These are phyloP conservation scores for Quercus parvula DNA, from an alignment of 306 rosid genomes.

Conservation along the genomic window DNA sequence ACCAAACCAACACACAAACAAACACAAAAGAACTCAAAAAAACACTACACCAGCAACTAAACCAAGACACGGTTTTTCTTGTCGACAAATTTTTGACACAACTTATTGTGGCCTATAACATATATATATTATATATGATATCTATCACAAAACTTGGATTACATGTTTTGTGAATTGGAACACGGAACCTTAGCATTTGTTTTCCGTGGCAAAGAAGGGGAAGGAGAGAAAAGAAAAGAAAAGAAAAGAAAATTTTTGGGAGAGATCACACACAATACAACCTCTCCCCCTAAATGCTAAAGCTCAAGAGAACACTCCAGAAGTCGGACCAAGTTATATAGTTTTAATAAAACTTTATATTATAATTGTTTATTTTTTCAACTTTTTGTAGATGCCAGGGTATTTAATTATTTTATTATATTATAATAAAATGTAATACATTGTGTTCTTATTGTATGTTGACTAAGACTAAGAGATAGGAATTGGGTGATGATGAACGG, in stretches of 20 bases:
- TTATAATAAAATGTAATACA: not conserved
- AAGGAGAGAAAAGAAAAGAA: conserved; percentile 14
- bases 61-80: conserved; percentile 27
- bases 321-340: conserved; percentile 35
- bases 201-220: conserved; percentile 9
- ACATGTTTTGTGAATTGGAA: conserved; percentile 25
- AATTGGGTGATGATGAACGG: conserved; percentile 40
- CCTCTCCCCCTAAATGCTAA: conserved; percentile 2
- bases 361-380: not conserved
- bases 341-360: conserved; percentile 3
- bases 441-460: not conserved
- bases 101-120: not conserved
- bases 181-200: conserved; percentile 34
- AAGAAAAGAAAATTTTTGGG: not conserved
- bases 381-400: not conserved
- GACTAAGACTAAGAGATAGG: not conserved
- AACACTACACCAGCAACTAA: conserved; percentile 11
- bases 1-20: not conserved
- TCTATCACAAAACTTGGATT: conserved; percentile 15
- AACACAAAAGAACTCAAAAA: not conserved
- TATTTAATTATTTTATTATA: not conserved
- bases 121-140: not conserved
- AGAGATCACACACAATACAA: not conserved
- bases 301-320: conserved; percentile 57
- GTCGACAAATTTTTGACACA: conserved; percentile 53